Percentiles rank a stretch among this genome's conserved stretches.
Evolutionary conservation across 768 basidiomycete genomes (phyloP).

Genomic region (Pisolithus microcarpus): DNA sequence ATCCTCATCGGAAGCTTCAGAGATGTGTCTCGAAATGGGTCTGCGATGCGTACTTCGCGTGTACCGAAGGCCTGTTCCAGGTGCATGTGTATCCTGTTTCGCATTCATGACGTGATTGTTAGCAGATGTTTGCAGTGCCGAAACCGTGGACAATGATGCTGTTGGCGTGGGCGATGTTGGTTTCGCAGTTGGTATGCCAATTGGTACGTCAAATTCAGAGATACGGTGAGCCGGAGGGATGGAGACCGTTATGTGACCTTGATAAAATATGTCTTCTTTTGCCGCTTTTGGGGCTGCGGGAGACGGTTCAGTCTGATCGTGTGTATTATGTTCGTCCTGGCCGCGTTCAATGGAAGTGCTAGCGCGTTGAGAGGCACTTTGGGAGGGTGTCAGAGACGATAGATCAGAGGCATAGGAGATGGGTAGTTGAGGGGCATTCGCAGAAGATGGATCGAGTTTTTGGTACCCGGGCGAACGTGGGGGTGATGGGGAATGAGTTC

Average conservation of each 20-base stretch:
- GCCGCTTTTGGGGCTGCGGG: not conserved
- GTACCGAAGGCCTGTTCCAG: not conserved
- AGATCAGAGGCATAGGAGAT: slow-evolving; percentile 39
- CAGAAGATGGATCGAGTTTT: slow-evolving; percentile 5
- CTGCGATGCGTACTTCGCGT: slow-evolving; percentile 9
- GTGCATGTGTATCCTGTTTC: not conserved
- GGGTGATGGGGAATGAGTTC: slow-evolving; percentile 3
- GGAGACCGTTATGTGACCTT: slow-evolving; percentile 11
- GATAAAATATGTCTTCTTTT: not conserved
- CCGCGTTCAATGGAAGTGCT: no score
- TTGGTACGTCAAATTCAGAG: slow-evolving; percentile 21
- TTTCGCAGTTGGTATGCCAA: slow-evolving; percentile 5
- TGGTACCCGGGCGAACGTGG: not conserved
- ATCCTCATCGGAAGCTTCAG: slow-evolving; percentile 18
- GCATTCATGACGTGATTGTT: not conserved
- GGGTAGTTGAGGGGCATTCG: slow-evolving; percentile 11
- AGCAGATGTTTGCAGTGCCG: not conserved
- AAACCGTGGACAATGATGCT: not conserved
- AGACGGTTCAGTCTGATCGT: no score
- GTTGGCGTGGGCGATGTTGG: not conserved
- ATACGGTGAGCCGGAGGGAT: slow-evolving; percentile 24
- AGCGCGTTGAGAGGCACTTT: slow-evolving; percentile 59
- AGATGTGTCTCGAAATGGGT: slow-evolving; percentile 20
- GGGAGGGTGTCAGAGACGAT: slow-evolving; percentile 69
- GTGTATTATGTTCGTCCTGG: no score